A percentile compares a stretch with the other conserved stretches of the same genome.
Evolutionary conservation across 257 asterid genomes (phyloP).

Genomic region (Cynanchum wilfordii): DNA sequence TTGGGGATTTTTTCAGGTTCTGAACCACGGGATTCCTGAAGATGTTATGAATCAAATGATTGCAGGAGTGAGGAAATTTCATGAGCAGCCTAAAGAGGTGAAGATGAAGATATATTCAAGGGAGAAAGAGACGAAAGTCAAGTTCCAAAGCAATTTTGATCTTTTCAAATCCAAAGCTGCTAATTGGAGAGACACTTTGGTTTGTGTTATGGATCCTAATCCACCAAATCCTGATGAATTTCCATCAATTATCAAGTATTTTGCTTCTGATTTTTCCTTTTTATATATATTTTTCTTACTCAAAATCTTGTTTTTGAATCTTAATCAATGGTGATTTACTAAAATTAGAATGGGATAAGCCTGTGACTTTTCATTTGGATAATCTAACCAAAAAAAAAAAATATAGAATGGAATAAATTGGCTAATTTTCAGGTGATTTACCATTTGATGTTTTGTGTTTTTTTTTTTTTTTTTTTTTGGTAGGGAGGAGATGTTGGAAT

Average conservation of each 20-base stretch:
- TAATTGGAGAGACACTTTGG: conserved; percentile 4
- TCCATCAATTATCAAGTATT: not conserved
- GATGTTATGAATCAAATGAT: not conserved
- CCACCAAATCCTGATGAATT: not conserved
- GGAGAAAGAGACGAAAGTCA: not conserved
- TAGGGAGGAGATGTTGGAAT: conserved; percentile 10
- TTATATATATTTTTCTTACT: too few relatives aligned
- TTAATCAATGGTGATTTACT: too few relatives aligned
- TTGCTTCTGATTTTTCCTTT: not conserved
- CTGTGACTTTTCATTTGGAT: too few relatives aligned
- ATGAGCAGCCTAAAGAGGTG: not conserved
- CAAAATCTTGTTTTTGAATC: too few relatives aligned
- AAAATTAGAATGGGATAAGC: too few relatives aligned
- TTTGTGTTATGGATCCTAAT: not conserved
- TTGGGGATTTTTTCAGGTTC: conserved; percentile 6
- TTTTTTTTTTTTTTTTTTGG: not conserved
- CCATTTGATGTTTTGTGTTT: not conserved
- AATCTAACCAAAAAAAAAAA: too few relatives aligned
- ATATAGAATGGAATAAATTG: too few relatives aligned
- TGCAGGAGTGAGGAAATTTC: not conserved
- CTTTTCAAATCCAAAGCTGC: not conserved
- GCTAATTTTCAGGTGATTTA: too few relatives aligned
- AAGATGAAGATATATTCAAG: not conserved
- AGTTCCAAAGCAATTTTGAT: not conserved
- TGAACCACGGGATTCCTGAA: conserved; percentile 4